phyloP scores from a whole-genome alignment of 805 yeast genomes.

The Vanderwaltozyma verrucispora region DNA sequence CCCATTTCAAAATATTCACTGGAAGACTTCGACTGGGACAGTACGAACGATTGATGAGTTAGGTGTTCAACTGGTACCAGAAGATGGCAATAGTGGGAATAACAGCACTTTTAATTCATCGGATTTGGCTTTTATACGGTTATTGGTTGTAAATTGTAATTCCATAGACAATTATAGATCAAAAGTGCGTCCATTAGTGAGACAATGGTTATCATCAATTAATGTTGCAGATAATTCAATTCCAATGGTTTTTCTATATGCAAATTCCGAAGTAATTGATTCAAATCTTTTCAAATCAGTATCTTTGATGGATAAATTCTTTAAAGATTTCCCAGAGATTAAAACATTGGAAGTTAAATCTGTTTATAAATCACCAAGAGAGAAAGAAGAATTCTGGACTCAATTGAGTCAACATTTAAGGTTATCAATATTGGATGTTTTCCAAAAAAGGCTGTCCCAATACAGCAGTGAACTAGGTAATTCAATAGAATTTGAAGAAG shows the following conservation, averaged over 20 bases:
- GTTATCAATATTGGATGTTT: constrained; percentile 15
- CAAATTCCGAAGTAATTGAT: constrained; percentile 24
- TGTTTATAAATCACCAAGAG: constrained; percentile 25
- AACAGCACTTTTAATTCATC: neutral
- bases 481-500: constrained; percentile 5
- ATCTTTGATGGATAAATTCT: constrained; percentile 23
- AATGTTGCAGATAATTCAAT: neutral
- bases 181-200: constrained; percentile 70
- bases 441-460: constrained; percentile 16
- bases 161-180: constrained; percentile 65
- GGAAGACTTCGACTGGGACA: constrained; percentile 22
- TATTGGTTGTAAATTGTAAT: constrained; percentile 60
- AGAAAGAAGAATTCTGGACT: constrained; percentile 24
- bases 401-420: constrained; percentile 18
- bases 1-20: constrained; percentile 25
- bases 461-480: constrained; percentile 6
- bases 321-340: constrained; percentile 25
- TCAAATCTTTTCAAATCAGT: constrained; percentile 25
- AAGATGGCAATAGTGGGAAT: neutral
- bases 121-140: constrained; percentile 41
- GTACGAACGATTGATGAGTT: constrained; percentile 17
- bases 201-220: constrained; percentile 54
- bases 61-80: constrained; percentile 8
- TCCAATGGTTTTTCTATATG: constrained; percentile 22
- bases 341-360: constrained; percentile 24